phyloP scores from a whole-genome alignment of 352 stramenopile genomes.

The Phytophthora foliorum region DNA sequence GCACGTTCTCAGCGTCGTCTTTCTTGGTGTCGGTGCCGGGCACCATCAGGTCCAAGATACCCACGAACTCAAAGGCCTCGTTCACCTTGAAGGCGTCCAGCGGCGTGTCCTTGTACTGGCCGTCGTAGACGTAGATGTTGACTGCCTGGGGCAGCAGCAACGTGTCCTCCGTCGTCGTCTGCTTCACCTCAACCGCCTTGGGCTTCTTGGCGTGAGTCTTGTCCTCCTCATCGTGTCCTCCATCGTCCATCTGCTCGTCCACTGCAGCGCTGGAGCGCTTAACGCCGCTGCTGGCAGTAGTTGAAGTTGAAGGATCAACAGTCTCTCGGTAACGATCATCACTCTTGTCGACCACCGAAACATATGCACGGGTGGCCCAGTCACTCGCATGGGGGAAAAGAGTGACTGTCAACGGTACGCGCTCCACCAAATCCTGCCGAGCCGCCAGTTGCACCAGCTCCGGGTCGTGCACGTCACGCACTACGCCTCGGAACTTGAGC shows the following conservation, averaged over 20 bases:
- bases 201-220: conserved; percentile 51
- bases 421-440: conserved; percentile 57
- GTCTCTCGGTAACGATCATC: conserved; percentile 20
- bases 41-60: conserved; percentile 75
- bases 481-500: conserved; percentile 73
- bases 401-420: conserved; percentile 68
- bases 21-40: conserved; percentile 35
- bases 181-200: conserved; percentile 30
- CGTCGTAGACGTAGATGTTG: conserved; percentile 81
- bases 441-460: conserved; percentile 65
- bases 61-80: conserved; percentile 86
- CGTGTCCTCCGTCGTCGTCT: conserved; percentile 5
- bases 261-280: conserved; percentile 59
- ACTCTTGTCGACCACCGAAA: conserved; percentile 2
- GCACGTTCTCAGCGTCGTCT: conserved; percentile 7
- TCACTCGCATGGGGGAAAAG: conserved; percentile 67
- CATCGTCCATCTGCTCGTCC: conserved; percentile 7
- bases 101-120: conserved; percentile 55
- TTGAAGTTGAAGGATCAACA: conserved; percentile 15
- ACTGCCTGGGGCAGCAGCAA: conserved; percentile 50
- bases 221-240: not conserved
- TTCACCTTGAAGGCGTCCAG: conserved; percentile 84
- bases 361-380: conserved; percentile 57
- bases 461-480: conserved; percentile 79
- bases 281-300: conserved; percentile 29